A percentile compares a stretch with the other conserved stretches of the same genome.
phyloP scores from a whole-genome alignment of 768 basidiomycete genomes.

The Tricholoma sp. region DNA sequence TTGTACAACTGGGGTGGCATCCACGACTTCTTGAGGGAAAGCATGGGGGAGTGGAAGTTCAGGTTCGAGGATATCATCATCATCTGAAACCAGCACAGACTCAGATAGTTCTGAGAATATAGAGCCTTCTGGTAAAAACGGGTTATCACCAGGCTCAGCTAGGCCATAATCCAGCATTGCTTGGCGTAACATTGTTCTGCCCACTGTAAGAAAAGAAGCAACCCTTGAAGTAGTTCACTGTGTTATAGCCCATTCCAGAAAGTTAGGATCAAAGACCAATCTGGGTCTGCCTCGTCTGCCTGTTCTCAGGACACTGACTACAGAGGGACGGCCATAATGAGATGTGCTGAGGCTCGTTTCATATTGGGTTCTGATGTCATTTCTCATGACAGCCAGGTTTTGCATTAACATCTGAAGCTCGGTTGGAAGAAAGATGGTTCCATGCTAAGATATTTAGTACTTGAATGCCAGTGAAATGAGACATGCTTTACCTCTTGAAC shows the following conservation, averaged over 20 bases:
- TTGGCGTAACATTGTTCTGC: not conserved
- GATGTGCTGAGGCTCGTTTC: not conserved
- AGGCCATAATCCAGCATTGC: not conserved
- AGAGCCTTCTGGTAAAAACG: not conserved
- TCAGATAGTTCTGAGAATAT: not conserved
- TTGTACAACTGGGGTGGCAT: not conserved
- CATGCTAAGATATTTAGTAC: not conserved
- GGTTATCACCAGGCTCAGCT: not conserved
- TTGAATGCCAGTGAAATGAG: not conserved
- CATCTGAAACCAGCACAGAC: not conserved
- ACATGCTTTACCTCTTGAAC: not conserved
- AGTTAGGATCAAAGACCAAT: not conserved
- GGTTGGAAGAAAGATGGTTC: not conserved
- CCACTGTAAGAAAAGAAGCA: not conserved
- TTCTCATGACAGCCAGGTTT: not conserved
- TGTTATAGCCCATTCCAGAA: not conserved
- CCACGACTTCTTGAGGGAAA: not conserved
- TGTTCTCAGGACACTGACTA: not conserved
- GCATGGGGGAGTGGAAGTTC: not conserved
- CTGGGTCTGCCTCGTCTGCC: not conserved
- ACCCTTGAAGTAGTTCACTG: not conserved
- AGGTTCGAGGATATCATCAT: not conserved
- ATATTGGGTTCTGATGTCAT: not conserved
- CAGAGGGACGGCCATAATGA: not conserved
- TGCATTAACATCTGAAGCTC: not conserved